Evolutionary conservation across 768 basidiomycete genomes (phyloP).

Genomic region (Rubroboletus satanas): DNA sequence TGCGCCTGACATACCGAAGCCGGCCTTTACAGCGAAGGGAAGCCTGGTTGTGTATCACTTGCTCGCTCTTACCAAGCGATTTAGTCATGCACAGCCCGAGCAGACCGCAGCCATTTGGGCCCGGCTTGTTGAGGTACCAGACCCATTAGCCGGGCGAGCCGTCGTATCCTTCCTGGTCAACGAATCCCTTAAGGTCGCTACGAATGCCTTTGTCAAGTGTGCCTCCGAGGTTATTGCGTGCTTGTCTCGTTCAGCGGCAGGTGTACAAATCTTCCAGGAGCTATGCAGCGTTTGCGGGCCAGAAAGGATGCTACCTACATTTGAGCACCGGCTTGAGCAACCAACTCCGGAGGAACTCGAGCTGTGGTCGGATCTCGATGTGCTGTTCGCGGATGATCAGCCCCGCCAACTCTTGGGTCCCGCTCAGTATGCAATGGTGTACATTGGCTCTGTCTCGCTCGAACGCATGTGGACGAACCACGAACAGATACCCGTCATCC

Average conservation of each 20-base stretch:
- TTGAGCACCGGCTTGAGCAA: conserved; percentile 62
- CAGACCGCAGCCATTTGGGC: conserved; percentile 80
- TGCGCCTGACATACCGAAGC: conserved; percentile 43
- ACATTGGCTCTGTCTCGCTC: conserved; percentile 71
- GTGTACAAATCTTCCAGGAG: conserved; percentile 72
- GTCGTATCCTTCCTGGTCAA: conserved; percentile 81
- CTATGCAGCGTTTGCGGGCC: conserved; percentile 85
- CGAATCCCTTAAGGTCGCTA: conserved; percentile 82
- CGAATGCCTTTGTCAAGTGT: conserved; percentile 69
- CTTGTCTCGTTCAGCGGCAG: conserved; percentile 72
- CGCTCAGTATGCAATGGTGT: conserved; percentile 86
- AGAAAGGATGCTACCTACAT: conserved; percentile 73
- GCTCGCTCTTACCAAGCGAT: conserved; percentile 76
- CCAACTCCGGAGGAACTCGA: conserved; percentile 67
- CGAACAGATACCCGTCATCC: conserved; percentile 64
- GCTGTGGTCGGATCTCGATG: conserved; percentile 76
- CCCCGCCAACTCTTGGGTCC: conserved; percentile 70
- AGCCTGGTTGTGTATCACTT: conserved; percentile 72
- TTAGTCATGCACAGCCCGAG: conserved; percentile 68
- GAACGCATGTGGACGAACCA: conserved; percentile 75
- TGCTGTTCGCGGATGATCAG: conserved; percentile 63
- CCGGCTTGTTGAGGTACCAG: conserved; percentile 67
- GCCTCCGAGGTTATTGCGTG: conserved; percentile 81
- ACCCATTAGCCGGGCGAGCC: conserved; percentile 72
- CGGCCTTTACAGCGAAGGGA: conserved; percentile 42